Percentiles rank a stretch among this genome's conserved stretches.
These are phyloP conservation scores for Apiotrichum mycotoxinovorans DNA, from an alignment of 1,284 basidiomycete genomes.

Conservation along the genomic window DNA sequence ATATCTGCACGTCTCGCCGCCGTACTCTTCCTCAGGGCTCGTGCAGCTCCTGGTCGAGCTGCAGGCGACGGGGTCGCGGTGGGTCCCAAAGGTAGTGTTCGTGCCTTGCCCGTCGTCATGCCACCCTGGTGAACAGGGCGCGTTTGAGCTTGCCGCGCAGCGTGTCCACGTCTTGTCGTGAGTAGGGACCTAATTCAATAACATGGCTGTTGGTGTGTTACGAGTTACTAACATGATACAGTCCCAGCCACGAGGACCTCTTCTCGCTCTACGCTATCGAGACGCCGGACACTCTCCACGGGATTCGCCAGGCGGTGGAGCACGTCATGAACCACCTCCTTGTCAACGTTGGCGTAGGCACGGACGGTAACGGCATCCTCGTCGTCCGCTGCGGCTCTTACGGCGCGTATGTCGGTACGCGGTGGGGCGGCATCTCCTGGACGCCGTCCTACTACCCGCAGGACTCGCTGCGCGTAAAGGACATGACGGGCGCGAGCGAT, in stretches of 20 bases:
- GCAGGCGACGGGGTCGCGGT: slow-evolving; percentile 1
- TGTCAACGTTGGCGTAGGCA: slow-evolving; percentile 27
- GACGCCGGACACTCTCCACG: slow-evolving; percentile 9
- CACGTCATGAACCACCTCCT: slow-evolving; percentile 28
- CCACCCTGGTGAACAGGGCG: slow-evolving; percentile 27
- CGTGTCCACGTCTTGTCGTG: slow-evolving; percentile 32
- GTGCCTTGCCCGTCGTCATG: slow-evolving; percentile 42
- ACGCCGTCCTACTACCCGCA: slow-evolving; percentile 35
- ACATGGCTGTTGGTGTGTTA: background rate
- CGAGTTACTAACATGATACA: background rate
- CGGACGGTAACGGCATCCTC: slow-evolving; percentile 28
- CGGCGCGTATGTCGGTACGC: slow-evolving; percentile 41
- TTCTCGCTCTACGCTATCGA: slow-evolving; percentile 31
- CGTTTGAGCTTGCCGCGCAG: slow-evolving; percentile 27
- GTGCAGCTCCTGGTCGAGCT: slow-evolving; percentile 22
- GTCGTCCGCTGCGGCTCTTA: slow-evolving; percentile 41
- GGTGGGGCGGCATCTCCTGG: slow-evolving; percentile 28
- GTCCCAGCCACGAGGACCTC: slow-evolving; percentile 44
- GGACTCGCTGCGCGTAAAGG: slow-evolving; percentile 25
- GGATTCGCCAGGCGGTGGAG: slow-evolving; percentile 22
- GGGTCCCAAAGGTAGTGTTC: slow-evolving; percentile 39
- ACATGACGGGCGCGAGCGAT: slow-evolving; percentile 46
- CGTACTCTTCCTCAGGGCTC: slow-evolving; percentile 31
- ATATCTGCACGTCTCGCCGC: slow-evolving; percentile 41
- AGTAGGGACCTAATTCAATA: background rate